A percentile compares a stretch with the other conserved stretches of the same genome.
Conservation (phyloP, 2,329 filamentous ascomycete species). For the Aspergillus melleus region DNA sequence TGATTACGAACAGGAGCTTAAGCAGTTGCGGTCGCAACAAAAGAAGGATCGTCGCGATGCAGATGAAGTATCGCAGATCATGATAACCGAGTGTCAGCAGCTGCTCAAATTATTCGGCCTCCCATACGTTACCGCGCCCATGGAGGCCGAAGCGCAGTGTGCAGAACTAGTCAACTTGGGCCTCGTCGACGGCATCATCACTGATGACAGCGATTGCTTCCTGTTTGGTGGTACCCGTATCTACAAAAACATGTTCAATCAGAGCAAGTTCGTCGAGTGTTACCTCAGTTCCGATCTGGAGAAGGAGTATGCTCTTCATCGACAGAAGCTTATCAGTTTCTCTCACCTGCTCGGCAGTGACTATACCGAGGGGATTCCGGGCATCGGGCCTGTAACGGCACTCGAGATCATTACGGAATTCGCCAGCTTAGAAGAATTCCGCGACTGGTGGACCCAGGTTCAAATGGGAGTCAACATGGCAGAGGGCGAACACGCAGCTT, state of each 20-base stretch:
- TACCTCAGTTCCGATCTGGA: slow-evolving; percentile 83
- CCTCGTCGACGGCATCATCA: slow-evolving; percentile 95
- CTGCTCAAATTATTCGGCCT: slow-evolving; percentile 87
- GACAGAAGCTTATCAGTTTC: slow-evolving; percentile 83
- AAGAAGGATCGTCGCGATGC: slow-evolving; percentile 95
- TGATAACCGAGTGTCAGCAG: slow-evolving; percentile 93
- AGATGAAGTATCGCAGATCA: slow-evolving; percentile 93
- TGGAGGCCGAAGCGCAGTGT: slow-evolving; percentile 98
- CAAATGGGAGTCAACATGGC: slow-evolving; percentile 65
- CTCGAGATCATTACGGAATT: slow-evolving; percentile 95
- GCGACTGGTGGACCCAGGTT: slow-evolving; percentile 81
- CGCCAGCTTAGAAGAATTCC: slow-evolving; percentile 69
- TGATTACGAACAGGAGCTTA: slow-evolving; percentile 84
- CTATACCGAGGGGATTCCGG: slow-evolving; percentile 89
- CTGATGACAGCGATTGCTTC: slow-evolving; percentile 95
- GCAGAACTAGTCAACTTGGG: slow-evolving; percentile 83
- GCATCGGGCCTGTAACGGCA: slow-evolving; percentile 90
- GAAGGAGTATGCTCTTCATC: slow-evolving; percentile 81
- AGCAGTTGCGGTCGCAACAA: slow-evolving; percentile 85
- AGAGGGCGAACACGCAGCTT: slow-evolving; percentile 60
- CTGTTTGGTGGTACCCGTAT: slow-evolving; percentile 93
- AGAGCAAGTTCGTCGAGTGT: slow-evolving; percentile 96
- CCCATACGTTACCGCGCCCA: slow-evolving; percentile 94
- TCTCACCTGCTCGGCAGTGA: slow-evolving; percentile 91
- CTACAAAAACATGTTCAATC: slow-evolving; percentile 99